Evolutionary conservation across 441 rosid species (phyloP).

Genomic region (Croton laevigatus): DNA sequence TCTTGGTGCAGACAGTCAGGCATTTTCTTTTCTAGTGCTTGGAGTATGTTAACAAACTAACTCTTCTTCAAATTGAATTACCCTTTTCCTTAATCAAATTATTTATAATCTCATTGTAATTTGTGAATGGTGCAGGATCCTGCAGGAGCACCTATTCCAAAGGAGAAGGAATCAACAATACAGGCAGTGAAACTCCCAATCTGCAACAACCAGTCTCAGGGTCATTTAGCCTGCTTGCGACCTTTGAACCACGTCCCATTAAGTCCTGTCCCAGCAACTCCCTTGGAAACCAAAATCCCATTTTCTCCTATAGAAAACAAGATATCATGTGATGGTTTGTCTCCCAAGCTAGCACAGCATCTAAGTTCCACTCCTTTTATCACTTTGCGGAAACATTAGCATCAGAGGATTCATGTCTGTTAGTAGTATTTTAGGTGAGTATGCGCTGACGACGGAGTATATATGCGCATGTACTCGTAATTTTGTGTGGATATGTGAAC

Average conservation of each 20-base stretch:
- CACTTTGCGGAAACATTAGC: slow-evolving; percentile 41
- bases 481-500: not conserved
- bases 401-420: not conserved
- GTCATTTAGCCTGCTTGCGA: slow-evolving; percentile 58
- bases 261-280: slow-evolving; percentile 50
- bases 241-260: slow-evolving; percentile 31
- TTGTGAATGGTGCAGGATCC: slow-evolving; percentile 49
- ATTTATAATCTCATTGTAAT: not conserved
- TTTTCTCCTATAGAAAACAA: slow-evolving; percentile 53
- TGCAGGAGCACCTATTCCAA: slow-evolving; percentile 43
- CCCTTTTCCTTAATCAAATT: not conserved
- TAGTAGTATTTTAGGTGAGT: not conserved
- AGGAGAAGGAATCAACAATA: slow-evolving; percentile 50
- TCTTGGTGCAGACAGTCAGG: slow-evolving; percentile 53
- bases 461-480: slow-evolving; percentile 25
- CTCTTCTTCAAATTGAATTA: not conserved
- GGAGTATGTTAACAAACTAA: slow-evolving; percentile 39
- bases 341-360: slow-evolving; percentile 44
- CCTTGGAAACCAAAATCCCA: slow-evolving; percentile 58
- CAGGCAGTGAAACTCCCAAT: slow-evolving; percentile 50
- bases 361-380: slow-evolving; percentile 59
- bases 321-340: slow-evolving; percentile 40
- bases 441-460: slow-evolving; percentile 17
- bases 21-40: slow-evolving; percentile 51
- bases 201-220: slow-evolving; percentile 39